Percentiles rank a stretch among this genome's conserved stretches.
Conservation (phyloP, 2,329 filamentous ascomycete genomes). For the Bipolaris sorokiniana region DNA sequence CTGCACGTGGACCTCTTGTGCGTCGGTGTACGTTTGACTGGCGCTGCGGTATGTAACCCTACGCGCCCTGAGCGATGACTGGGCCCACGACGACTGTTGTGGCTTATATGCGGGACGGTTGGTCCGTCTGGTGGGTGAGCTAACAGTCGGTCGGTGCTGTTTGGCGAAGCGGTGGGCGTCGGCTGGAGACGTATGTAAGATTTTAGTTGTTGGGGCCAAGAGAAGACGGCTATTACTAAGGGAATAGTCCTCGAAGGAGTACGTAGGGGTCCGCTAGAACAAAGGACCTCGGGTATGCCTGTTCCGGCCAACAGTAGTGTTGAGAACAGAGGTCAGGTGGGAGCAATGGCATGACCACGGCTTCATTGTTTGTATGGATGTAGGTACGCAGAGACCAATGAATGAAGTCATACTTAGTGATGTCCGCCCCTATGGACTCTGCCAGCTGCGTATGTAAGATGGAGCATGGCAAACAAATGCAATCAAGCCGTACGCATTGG, state of each 20-base stretch:
- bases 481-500: background rate
- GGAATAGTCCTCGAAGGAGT: slow-evolving; percentile 5
- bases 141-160: slow-evolving; percentile 15
- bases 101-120: slow-evolving; percentile 12
- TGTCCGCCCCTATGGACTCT: background rate
- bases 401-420: slow-evolving; percentile 17
- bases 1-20: slow-evolving; percentile 4
- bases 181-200: slow-evolving; percentile 18
- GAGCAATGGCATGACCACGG: background rate
- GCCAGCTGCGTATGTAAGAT: background rate
- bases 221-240: background rate
- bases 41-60: background rate
- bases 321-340: background rate
- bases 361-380: background rate
- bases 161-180: slow-evolving; percentile 17
- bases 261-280: slow-evolving; percentile 3
- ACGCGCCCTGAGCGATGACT: slow-evolving; percentile 5
- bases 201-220: slow-evolving; percentile 7
- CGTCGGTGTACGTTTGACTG: background rate
- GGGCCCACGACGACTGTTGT: background rate
- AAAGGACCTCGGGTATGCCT: background rate
- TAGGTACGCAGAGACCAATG: background rate
- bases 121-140: slow-evolving; percentile 9
- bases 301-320: background rate
- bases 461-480: background rate